Evolutionary conservation across 73 alveolate genomes (phyloP), one percentile per base, ranked within the genome.

Genomic region (Tetrahymena malaccensis): DNA sequence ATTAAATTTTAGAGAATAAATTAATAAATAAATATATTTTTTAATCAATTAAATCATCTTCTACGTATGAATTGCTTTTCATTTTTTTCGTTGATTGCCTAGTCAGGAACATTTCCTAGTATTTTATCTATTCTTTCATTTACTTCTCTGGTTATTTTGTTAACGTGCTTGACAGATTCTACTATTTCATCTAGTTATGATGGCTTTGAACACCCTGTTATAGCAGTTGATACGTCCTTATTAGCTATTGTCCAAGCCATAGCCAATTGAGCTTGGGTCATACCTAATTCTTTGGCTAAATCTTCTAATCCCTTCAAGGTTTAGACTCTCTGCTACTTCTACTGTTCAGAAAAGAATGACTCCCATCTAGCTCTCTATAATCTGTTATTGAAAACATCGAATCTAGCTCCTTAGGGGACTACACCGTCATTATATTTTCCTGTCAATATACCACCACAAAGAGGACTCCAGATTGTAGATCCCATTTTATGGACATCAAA

Each of bases 381-480:
- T 94, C 97, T 85, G 27, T 94, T 96, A 94, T 95, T 94, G 94
- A 93, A 84, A 25, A 93, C 85, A 27, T 95, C 98, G 43, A 94
- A 94, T 58, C 96, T 85, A 83, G 97, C 99, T 55, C 96, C 97
- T 13, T 99, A 97, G 22, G 99, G 98, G 33, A 96, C 94, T 35
- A 94, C 94, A 19, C 99, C 99, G 83, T 98, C 98, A 94, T 98
- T 99, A 97, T 99, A 99, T 93, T 98, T 98, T n/a, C 99, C 99
- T 9, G 99, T 96, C 84, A 99, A 97, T 57, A 99, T 96, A 9
- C 99, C 99, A 57, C 97, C 96, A 27, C 96, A 96, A 38, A 99
- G 96, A 1, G 99, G 99, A 34, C 99, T 96, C 99, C 99, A 99
- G 55, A 98, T 96, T 12, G 99, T 98, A 27, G 99, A 95, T 37